A percentile compares a stretch with the other conserved stretches of the same genome.
phyloP scores from a whole-genome alignment of 2,329 filamentous ascomycete genomes.

The Pseudofabraea citricarpa region DNA sequence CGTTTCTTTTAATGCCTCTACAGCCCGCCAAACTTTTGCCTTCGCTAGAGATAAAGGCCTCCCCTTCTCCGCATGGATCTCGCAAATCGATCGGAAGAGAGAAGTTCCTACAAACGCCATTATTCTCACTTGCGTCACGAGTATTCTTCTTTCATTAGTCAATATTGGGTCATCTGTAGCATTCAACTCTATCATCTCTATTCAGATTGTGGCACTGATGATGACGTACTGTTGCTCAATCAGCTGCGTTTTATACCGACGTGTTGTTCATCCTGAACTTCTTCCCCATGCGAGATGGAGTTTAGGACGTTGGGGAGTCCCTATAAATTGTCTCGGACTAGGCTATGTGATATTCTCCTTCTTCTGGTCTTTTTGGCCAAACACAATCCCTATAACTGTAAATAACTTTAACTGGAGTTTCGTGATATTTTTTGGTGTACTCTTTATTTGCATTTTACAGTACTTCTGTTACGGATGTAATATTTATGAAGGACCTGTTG shows the following conservation, averaged over 20 bases:
- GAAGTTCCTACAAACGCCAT: slow-evolving; percentile 36
- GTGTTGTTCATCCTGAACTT: slow-evolving; percentile 30
- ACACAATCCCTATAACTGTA: slow-evolving; percentile 28
- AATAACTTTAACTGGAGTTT: slow-evolving; percentile 40
- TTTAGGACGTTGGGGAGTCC: slow-evolving; percentile 36
- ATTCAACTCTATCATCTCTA: slow-evolving; percentile 47
- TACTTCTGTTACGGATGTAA: slow-evolving; percentile 28
- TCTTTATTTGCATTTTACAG: slow-evolving; percentile 8
- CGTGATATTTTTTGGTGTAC: slow-evolving; percentile 15
- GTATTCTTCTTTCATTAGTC: slow-evolving; percentile 28
- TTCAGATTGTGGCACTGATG: slow-evolving; percentile 43
- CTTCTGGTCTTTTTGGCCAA: slow-evolving; percentile 45
- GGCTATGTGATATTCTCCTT: slow-evolving; percentile 38
- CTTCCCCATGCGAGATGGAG: slow-evolving; percentile 36
- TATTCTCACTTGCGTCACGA: slow-evolving; percentile 11
- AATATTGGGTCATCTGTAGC: slow-evolving; percentile 45
- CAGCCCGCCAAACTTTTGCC: slow-evolving; percentile 35
- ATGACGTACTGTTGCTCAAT: slow-evolving; percentile 46
- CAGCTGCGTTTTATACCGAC: slow-evolving; percentile 36
- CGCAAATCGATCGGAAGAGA: slow-evolving; percentile 28
- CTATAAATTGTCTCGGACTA: slow-evolving; percentile 36
- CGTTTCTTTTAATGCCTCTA: slow-evolving; percentile 29
- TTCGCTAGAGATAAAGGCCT: slow-evolving; percentile 40
- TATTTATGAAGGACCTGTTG: slow-evolving; percentile 24
- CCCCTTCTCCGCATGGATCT: slow-evolving; percentile 33